Conservation (phyloP, 1,284 basidiomycete genomes). For the Ustilago vetiveriae region DNA sequence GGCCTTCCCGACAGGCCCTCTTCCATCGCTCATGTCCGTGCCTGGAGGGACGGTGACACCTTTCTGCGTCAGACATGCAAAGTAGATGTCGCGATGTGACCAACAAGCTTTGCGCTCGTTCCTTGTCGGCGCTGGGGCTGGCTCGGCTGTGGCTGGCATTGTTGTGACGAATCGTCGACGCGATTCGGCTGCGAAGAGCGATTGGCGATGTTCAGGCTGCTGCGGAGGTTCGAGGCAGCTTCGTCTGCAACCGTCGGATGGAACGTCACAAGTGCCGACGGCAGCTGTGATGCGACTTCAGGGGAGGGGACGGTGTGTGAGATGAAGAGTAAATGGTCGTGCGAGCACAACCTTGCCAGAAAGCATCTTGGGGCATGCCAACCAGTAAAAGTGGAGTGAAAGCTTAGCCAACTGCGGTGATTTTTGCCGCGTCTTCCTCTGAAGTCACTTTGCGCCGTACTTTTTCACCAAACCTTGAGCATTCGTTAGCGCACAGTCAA, state of each 20-base stretch:
- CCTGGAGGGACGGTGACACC: constrained; percentile 60
- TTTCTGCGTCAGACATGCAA: constrained; percentile 56
- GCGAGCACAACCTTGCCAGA: too few relatives aligned
- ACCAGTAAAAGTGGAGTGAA: too few relatives aligned
- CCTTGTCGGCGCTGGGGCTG: constrained; percentile 55
- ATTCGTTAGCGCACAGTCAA: neutral
- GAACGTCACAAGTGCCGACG: too few relatives aligned
- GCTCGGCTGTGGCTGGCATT: constrained; percentile 29
- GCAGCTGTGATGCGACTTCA: too few relatives aligned
- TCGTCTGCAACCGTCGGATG: too few relatives aligned
- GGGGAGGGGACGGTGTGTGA: too few relatives aligned
- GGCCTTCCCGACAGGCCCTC: constrained; percentile 52
- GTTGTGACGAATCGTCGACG: neutral
- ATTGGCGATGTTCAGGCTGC: neutral
- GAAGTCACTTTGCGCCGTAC: neutral
- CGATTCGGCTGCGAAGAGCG: neutral
- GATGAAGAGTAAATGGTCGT: neutral
- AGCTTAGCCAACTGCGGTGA: too few relatives aligned
- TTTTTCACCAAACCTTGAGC: neutral
- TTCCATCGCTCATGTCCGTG: constrained; percentile 61
- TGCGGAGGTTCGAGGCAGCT: too few relatives aligned
- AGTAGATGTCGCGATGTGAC: constrained; percentile 62
- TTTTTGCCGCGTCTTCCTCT: neutral
- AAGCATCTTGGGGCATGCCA: too few relatives aligned
- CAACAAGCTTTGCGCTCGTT: constrained; percentile 61